Conservation (phyloP, 2,329 filamentous ascomycete genomes). For the Colletotrichum sp. region DNA sequence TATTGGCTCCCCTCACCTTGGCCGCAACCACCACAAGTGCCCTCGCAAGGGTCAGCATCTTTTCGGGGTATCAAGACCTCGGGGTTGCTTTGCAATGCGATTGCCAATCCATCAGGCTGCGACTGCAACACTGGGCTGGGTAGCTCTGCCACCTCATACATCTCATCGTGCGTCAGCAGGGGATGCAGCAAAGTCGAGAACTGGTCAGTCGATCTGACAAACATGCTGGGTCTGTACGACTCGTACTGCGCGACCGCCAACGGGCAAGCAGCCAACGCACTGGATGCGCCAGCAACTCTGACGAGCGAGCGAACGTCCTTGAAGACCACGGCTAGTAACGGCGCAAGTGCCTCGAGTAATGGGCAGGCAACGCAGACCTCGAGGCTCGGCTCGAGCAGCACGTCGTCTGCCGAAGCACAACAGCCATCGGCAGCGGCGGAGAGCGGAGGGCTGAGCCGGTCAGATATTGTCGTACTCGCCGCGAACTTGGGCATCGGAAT, state of each 20-base stretch:
- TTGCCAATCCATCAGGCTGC: slow-evolving; percentile 27
- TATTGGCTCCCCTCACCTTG: background rate
- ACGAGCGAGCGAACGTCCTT: background rate
- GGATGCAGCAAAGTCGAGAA: slow-evolving; percentile 25
- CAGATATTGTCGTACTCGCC: slow-evolving; percentile 28
- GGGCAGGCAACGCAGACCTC: background rate
- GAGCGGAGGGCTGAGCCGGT: slow-evolving; percentile 26
- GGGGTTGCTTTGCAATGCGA: slow-evolving; percentile 27
- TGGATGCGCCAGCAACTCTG: background rate
- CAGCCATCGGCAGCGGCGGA: background rate
- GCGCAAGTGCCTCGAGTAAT: background rate
- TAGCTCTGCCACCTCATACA: slow-evolving; percentile 27
- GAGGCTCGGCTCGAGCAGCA: background rate
- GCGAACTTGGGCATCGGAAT: slow-evolving; percentile 31
- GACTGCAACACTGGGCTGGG: slow-evolving; percentile 27
- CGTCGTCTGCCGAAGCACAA: background rate
- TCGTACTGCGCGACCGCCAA: slow-evolving; percentile 29
- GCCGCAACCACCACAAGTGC: slow-evolving; percentile 7
- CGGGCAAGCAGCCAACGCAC: slow-evolving; percentile 9
- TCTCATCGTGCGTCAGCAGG: slow-evolving; percentile 26
- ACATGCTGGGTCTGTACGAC: slow-evolving; percentile 26
- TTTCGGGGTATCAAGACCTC: slow-evolving; percentile 15
- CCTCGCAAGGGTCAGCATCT: slow-evolving; percentile 16
- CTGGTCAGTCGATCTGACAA: slow-evolving; percentile 25
- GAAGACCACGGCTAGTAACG: background rate